Base-by-base conservation (phyloP, 441 rosid genomes). In the Erysimum cheiri region DNA sequence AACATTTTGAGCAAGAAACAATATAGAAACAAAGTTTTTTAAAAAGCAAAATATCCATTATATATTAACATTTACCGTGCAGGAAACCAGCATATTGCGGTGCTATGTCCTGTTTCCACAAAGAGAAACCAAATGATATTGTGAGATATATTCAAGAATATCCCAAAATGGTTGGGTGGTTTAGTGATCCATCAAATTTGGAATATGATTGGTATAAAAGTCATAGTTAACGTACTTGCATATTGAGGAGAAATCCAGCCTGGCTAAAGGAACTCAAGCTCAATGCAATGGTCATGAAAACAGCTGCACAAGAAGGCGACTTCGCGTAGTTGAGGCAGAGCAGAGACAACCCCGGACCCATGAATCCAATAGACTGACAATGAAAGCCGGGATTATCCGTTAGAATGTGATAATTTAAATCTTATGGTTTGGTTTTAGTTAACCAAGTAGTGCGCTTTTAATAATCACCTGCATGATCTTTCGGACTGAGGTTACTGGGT, bases 211-310 rank as follows among this genome's bases (percentile, higher is more conserved):
- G 19, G 19, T 35, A 4, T 28, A 26, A 69, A 47, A 41, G 13
- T 49, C 35, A 47, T n/a, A 56, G 74, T 54, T 66, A 61, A 78
- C 92, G 63, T 85, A 88, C 98, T 72, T 91, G 97, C 75, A 91
- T 90, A 71, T 92, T 95, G 67, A 95, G 95, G 69, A 92, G 98
- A 79, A 88, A 95, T 14, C 99, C 98, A 4, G 97, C 99, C 81
- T 95, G 99, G 83, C 99, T 95, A 78, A 95, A 92, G 50, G 97
- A 88, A 81, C 98, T 92, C 69, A 90, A 82, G 79, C 98, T 89
- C 56, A 95, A 78, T 17, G 96, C 98, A 37, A 64, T 64, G 6
- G 98, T 90, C 75, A 95, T 85, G 15, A 77, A 70, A 12, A 79
- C 53, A n/a, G 95, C 79, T 12, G 99, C 99, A 63, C 70, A 24